phyloP scores from a whole-genome alignment of 164 flowering plant genomes.

The Magnolia kwangsiensis region DNA sequence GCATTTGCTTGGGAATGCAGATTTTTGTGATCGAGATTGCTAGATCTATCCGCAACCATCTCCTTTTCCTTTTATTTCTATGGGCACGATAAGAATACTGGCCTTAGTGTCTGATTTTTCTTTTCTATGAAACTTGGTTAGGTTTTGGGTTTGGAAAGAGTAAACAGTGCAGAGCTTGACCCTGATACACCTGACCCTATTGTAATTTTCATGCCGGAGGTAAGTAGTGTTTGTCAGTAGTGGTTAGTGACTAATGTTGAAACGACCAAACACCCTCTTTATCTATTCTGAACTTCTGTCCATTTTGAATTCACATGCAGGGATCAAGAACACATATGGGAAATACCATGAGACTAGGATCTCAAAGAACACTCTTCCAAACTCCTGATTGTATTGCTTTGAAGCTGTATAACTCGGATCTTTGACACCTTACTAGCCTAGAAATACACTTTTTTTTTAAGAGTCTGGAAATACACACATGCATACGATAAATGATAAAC shows the following conservation, averaged over 20 bases:
- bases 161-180: constrained; percentile 87
- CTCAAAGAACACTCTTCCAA: constrained; percentile 76
- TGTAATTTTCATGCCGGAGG: constrained; percentile 98
- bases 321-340: constrained; percentile 97
- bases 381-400: constrained; percentile 68
- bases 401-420: constrained; percentile 55
- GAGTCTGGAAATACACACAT: neutral
- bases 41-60: constrained; percentile 57
- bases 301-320: constrained; percentile 32
- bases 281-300: neutral
- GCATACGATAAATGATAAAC: neutral
- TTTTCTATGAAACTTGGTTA: constrained; percentile 20
- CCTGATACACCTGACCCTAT: constrained; percentile 61
- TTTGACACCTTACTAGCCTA: neutral
- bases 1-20: constrained; percentile 99
- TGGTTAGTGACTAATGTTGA: neutral
- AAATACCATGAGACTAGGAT: constrained; percentile 94
- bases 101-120: neutral
- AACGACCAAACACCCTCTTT: neutral
- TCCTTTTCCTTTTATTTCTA: constrained; percentile 2
- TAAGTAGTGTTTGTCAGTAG: constrained; percentile 13
- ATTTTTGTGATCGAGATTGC: constrained; percentile 94
- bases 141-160: constrained; percentile 72
- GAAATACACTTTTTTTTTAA: no score
- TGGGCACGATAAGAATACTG: neutral